Evolutionary conservation across 352 stramenopile genomes (phyloP), one percentile per base, ranked within the genome.

Genomic region (Plasmopara viticola): DNA sequence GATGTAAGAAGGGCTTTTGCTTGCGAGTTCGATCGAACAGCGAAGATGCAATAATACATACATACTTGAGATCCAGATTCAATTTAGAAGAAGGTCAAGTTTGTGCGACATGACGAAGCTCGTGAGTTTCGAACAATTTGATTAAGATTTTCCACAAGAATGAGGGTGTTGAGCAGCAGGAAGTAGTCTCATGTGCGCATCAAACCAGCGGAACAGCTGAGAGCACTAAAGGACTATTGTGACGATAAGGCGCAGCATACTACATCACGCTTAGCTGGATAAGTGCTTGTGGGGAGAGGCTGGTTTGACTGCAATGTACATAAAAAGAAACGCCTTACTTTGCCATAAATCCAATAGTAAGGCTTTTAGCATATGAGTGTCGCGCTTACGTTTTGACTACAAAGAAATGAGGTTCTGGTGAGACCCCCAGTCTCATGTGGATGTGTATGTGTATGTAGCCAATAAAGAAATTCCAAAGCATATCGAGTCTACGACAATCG

Each of bases 401-500:
- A 25, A 25, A 25, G 20, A 3, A 35, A 49, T 55, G 37, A 15
- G 37, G 15, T 35, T 60, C 4, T 43, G 55, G 39, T 61, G 35
- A 13, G 46, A 56, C 17, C 30, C 40, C 25, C 42, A 61, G 44
- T 48, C 47, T 48, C 39, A 39, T 10, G 44, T n/a, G 13, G 43
- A 25, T 5, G 10, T 49, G 9, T 49, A 25, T 5, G 10, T 49
- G 9, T 49, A 40, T 20, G 9, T 49, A 9, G 44, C 29, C 14
- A 40, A 49, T 35, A 29, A 48, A 48, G 40, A 55, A 51, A 12
- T 45, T 51, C 33, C 6, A 46, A 53, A 37, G 48, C 38, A 25
- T 47, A 53, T 47, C 48, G 37, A 45, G 17, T 34, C 33, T 51
- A 44, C 44, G 46, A 28, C 44, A 49, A 44, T 18, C 30, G 44